Conservation (phyloP, 2,329 filamentous ascomycete genomes). For the Pseudocercospora ulei region DNA sequence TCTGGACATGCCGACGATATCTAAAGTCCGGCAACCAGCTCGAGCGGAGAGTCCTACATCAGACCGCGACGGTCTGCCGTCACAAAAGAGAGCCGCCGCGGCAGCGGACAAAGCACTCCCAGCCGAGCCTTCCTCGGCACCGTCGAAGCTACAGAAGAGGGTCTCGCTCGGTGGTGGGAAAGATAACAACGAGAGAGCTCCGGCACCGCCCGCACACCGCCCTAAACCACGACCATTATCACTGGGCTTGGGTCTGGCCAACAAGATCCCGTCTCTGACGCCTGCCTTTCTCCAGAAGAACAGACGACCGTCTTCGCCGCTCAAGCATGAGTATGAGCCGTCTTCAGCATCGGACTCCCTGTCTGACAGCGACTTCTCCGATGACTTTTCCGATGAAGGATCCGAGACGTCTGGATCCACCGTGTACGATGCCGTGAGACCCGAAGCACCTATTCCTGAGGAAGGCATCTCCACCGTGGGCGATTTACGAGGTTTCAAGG, state of each 20-base stretch:
- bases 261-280: conserved; percentile 31
- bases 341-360: conserved; percentile 60
- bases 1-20: conserved; percentile 40
- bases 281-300: conserved; percentile 39
- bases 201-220: conserved; percentile 31
- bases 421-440: conserved; percentile 45
- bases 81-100: conserved; percentile 19
- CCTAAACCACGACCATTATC: conserved; percentile 21
- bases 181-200: conserved; percentile 20
- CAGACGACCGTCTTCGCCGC: conserved; percentile 74
- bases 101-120: conserved; percentile 8
- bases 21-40: conserved; percentile 38
- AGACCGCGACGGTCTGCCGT: conserved; percentile 19
- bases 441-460: conserved; percentile 3
- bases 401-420: conserved; percentile 44
- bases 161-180: conserved; percentile 15
- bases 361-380: conserved; percentile 49
- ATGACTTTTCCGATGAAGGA: conserved; percentile 40
- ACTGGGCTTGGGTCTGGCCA: conserved; percentile 24
- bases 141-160: conserved; percentile 33
- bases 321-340: conserved; percentile 95
- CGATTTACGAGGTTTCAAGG: conserved; percentile 33
- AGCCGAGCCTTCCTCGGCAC: conserved; percentile 29
- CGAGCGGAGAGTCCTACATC: conserved; percentile 33
- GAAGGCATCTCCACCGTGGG: conserved; percentile 28